Conservation (phyloP, 2,329 filamentous ascomycete species). For the Exophiala sideris region DNA sequence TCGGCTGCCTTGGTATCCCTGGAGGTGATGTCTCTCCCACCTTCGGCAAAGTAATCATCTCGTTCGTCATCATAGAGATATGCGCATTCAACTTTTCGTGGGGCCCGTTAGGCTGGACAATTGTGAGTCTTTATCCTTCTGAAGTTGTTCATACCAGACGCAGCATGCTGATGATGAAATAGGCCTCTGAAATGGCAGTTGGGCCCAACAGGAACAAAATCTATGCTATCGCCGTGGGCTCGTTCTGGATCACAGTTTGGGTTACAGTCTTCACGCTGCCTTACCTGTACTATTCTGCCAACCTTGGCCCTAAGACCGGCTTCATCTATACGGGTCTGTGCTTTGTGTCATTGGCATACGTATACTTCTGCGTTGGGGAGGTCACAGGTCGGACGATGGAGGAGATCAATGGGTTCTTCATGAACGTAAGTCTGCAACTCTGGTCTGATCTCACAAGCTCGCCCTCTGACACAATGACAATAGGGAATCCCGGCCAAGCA, state of each 20-base stretch:
- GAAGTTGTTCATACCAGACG: neutral
- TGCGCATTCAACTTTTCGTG: conserved; percentile 44
- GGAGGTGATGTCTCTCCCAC: neutral
- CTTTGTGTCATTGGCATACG: conserved; percentile 30
- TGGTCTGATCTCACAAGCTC: too few species aligned
- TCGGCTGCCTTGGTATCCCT: conserved; percentile 8
- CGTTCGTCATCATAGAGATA: conserved; percentile 10
- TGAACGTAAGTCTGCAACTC: too few species aligned
- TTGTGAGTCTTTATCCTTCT: conserved; percentile 32
- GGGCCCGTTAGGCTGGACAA: conserved; percentile 43
- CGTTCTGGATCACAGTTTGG: conserved; percentile 37
- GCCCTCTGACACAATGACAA: too few species aligned
- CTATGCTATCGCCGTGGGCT: conserved; percentile 42
- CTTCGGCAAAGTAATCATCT: conserved; percentile 11
- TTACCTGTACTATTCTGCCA: conserved; percentile 36
- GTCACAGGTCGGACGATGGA: conserved; percentile 35
- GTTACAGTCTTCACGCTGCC: conserved; percentile 35
- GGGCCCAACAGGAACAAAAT: conserved; percentile 50
- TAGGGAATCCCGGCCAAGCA: too few species aligned
- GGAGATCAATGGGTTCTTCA: neutral
- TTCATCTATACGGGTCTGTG: conserved; percentile 36
- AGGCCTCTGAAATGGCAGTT: conserved; percentile 42
- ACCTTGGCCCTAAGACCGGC: conserved; percentile 35
- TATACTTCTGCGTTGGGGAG: conserved; percentile 38
- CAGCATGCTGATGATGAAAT: neutral